Percentiles rank a stretch among this genome's conserved stretches.
phyloP scores from a whole-genome alignment of 2,329 filamentous ascomycete species.

The Paradendryphiella salina region DNA sequence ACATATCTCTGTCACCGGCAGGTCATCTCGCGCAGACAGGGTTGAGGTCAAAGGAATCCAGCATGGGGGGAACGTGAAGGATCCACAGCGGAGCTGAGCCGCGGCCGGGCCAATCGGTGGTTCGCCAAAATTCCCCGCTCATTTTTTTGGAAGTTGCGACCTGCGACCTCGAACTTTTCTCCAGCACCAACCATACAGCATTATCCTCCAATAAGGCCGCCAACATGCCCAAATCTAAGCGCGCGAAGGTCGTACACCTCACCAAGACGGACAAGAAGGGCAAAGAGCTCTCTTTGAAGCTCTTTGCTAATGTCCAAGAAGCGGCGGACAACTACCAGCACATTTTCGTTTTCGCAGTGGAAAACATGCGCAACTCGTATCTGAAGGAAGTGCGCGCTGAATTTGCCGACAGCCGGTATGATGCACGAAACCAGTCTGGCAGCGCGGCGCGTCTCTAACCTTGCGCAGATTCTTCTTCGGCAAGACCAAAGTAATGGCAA shows the following conservation, averaged over 20 bases:
- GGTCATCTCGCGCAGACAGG: conserved; percentile 26
- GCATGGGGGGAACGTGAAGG: conserved; percentile 8
- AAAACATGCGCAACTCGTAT: conserved; percentile 98
- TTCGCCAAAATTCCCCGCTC: conserved; percentile 43
- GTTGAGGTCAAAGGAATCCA: conserved; percentile 4
- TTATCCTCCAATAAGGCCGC: conserved; percentile 24
- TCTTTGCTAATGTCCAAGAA: conserved; percentile 87
- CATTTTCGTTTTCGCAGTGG: conserved; percentile 90
- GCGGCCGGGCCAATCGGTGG: conserved; percentile 35
- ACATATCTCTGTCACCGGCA: conserved; percentile 61
- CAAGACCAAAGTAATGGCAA: conserved; percentile 98
- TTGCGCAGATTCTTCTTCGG: conserved; percentile 84
- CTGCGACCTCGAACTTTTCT: conserved; percentile 31
- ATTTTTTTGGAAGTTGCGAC: conserved; percentile 26
- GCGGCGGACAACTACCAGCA: conserved; percentile 82
- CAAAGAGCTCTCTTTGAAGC: conserved; percentile 82
- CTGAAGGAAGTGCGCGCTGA: conserved; percentile 87
- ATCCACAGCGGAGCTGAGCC: conserved; percentile 22
- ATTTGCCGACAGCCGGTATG: conserved; percentile 79
- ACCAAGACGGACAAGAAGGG: conserved; percentile 92
- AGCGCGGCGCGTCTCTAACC: conserved; percentile 14
- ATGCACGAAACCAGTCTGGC: background rate
- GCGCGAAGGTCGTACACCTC: conserved; percentile 84
- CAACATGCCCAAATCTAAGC: conserved; percentile 94
- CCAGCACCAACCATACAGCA: conserved; percentile 14